These are phyloP conservation scores for Fusarium napiforme DNA, from an alignment of 2,329 filamentous ascomycete genomes.

Conservation along the genomic window DNA sequence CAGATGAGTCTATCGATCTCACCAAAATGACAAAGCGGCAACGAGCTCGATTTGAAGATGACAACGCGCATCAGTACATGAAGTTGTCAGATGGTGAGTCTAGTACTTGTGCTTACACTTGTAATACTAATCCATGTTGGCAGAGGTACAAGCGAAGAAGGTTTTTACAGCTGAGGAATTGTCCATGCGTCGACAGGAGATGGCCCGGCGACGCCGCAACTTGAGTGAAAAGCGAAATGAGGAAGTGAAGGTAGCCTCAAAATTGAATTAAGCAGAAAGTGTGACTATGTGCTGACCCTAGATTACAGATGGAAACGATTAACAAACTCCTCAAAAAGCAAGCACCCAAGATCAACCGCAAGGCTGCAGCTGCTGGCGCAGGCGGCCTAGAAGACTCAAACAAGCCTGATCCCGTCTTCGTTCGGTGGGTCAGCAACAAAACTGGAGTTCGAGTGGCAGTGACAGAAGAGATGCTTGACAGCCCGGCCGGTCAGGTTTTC, in stretches of 20 bases:
- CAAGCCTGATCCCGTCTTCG: conserved; percentile 69
- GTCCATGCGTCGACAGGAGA: conserved; percentile 70
- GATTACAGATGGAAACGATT: conserved; percentile 82
- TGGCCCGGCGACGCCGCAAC: conserved; percentile 70
- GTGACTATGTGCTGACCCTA: conserved; percentile 8
- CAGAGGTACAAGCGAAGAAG: conserved; percentile 73
- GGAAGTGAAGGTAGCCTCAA: conserved; percentile 66
- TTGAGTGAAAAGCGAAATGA: conserved; percentile 73
- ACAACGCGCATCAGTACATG: conserved; percentile 62
- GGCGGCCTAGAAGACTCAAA: conserved; percentile 55
- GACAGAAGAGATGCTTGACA: conserved; percentile 73
- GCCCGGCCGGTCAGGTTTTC: conserved; percentile 71
- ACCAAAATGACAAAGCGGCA: conserved; percentile 71
- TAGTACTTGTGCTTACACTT: background rate
- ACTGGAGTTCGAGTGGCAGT: conserved; percentile 72
- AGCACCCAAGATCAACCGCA: conserved; percentile 76
- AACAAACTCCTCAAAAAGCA: conserved; percentile 90
- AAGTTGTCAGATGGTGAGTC: conserved; percentile 69
- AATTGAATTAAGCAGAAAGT: background rate
- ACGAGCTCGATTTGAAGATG: conserved; percentile 68
- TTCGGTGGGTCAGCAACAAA: conserved; percentile 77
- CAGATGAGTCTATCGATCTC: conserved; percentile 63
- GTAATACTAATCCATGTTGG: conserved; percentile 15
- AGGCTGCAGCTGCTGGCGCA: conserved; percentile 50
- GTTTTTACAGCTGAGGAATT: conserved; percentile 70